Conservation (phyloP, 2,329 filamentous ascomycete species). For the Paracoccidioides lutzii region DNA sequence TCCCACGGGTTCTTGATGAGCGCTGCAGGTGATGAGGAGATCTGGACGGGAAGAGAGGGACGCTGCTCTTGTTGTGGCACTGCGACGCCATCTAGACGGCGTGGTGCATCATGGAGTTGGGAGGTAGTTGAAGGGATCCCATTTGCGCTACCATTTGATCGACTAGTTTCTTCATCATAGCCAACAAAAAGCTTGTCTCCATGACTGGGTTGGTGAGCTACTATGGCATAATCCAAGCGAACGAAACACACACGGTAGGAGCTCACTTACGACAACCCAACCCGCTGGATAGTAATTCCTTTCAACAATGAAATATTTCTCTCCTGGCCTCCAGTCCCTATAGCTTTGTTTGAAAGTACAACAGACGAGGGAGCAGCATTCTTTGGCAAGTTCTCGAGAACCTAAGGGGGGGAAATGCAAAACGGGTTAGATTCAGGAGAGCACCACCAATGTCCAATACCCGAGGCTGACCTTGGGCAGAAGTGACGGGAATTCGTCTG, state of each 20-base stretch:
- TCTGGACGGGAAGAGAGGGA: constrained; percentile 47
- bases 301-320: constrained; percentile 39
- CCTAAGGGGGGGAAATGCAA: constrained; percentile 23
- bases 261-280: constrained; percentile 43
- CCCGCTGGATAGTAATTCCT: constrained; percentile 43
- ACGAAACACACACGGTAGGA: not conserved
- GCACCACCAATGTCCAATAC: not conserved
- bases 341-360: constrained; percentile 47
- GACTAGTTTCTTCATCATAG: constrained; percentile 50
- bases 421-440: not conserved
- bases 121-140: constrained; percentile 12
- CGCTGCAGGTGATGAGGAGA: constrained; percentile 40
- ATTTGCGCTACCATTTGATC: constrained; percentile 38
- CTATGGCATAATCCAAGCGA: not conserved
- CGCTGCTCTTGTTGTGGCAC: constrained; percentile 42
- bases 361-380: constrained; percentile 43
- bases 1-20: constrained; percentile 87
- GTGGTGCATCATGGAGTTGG: constrained; percentile 14
- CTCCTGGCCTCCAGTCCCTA: constrained; percentile 43
- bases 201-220: constrained; percentile 44
- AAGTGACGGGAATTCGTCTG: constrained; percentile 55
- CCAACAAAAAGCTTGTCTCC: constrained; percentile 83
- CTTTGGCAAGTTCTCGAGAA: constrained; percentile 48
- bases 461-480: constrained; percentile 31
- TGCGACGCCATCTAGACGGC: constrained; percentile 27